Base-by-base conservation (phyloP, 345 rosid species). In the Turritis glabra region DNA sequence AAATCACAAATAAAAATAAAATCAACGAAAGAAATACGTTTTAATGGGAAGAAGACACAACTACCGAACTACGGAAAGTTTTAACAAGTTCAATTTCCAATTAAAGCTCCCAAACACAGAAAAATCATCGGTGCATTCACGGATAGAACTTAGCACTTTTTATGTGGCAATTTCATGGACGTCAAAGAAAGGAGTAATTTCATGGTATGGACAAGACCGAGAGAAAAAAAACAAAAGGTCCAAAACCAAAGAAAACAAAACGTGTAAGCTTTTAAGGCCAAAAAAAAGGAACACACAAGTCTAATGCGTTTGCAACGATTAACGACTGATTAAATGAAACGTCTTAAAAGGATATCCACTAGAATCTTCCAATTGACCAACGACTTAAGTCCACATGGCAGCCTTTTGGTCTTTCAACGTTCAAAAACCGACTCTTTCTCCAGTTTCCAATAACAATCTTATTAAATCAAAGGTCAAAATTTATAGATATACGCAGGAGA, bases 351-450 rank as follows among this genome's bases (percentile, higher is more conserved):
- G 5, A 54, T 76, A 54, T 70, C 76, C 66, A 63, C 66, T 29
- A 63, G 76, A 63, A 63, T 46, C 66, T 77, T 70, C 76, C 41
- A 64, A 2, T 37, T 70, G 72, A 64, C 80, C 67, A 70, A 64
- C 44, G 54, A 77, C 67, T 46, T 46, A 37, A 64, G 58, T 55
- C 80, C 75, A 76, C 80, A 53, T 69, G 66, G 80, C 71, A 56
- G 52, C 71, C 71, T 69, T 44, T 23, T 43, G 10, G 75, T 63
- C 75, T 53, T 25, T 32, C 54, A 30, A 58, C 78, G 53, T 50
- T 75, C 18, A 46, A 74, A 54, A 56, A 30, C 35, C 54, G 56
- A 59, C 61, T 58, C 48, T 50, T 65, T 26, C 58, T 17, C 27
- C 7, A 32, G 19, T 74, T 53, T 40, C 46, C 17, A 66, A 6